Base-by-base conservation (phyloP, 1,284 basidiomycete genomes). In the Apiotrichum siamense region DNA sequence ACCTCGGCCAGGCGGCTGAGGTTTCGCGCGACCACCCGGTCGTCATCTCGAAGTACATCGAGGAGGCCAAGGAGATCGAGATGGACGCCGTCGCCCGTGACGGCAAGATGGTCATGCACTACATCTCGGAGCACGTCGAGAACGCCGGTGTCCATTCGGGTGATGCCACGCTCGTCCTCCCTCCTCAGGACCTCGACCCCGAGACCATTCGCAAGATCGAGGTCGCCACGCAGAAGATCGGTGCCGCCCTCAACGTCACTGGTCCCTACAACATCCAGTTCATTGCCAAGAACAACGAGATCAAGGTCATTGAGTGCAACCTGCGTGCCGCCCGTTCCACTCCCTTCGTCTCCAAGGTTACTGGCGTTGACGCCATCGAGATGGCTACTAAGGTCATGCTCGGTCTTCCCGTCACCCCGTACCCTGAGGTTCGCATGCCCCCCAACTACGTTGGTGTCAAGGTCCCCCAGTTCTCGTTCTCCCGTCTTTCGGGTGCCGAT, bases 281-380 rank as follows among this genome's bases (percentile, higher is more conserved):
- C 77, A 97, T 98, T 65, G 93, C 93, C 52, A 98, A 98, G 82
- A 88, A 97, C 78, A 97, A 97, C 77, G 94, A 97, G 75, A 97
- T 97, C 81, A 97, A 98, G 81, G 94, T 98, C 64, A 98, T 98
- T 72, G 94, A 98, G 75, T 98, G 94, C 77, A 98, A 98, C 75
- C 80, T 98, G 35, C 90, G 94, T 56, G 96, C 96, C 3, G 93
- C 94, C 25, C 85, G 96, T 54, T 97, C 94, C 1, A 97, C 97
- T 84, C 94, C 96, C 49, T 98, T 98, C 79, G 94, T 98, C 39
- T 94, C 90, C 33, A 98, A 98, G 77, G 93, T 97, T 55, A 97
- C 94, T 7, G 92, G 92, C 31, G 81, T 97, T 61, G 93, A 98
- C 69, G 93, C 93, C 4, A 97, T 98, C 62, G 92, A 97, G 77